Conservation (phyloP, 805 yeast species). For the Komagataella pseudopastoris region DNA sequence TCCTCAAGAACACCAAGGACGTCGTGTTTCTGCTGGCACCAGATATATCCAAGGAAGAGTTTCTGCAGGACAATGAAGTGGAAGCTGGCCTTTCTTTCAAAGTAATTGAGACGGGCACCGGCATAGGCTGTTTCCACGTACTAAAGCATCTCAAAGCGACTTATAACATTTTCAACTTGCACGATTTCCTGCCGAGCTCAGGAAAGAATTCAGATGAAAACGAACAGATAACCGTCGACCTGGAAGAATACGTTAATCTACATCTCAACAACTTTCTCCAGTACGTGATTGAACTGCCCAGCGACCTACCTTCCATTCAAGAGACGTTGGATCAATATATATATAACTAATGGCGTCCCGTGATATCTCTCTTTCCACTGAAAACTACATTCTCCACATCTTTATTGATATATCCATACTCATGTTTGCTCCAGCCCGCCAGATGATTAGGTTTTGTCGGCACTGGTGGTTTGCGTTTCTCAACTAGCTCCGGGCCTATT, state of each 20-base stretch:
- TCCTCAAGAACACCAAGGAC: constrained; percentile 9
- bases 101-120: constrained; percentile 31
- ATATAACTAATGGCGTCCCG: constrained; percentile 5
- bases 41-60: constrained; percentile 5
- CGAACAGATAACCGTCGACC: background rate
- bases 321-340: background rate
- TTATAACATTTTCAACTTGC: constrained; percentile 5
- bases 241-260: constrained; percentile 7
- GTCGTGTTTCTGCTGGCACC: constrained; percentile 16
- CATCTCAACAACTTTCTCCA: constrained; percentile 14
- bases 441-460: constrained; percentile 44
- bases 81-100: constrained; percentile 13
- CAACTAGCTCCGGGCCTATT: constrained; percentile 44
- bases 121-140: constrained; percentile 38
- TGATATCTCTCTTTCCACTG: constrained; percentile 36
- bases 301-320: background rate
- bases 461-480: constrained; percentile 30
- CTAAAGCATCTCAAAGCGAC: constrained; percentile 29
- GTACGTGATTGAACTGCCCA: constrained; percentile 8
- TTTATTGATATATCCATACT: constrained; percentile 48
- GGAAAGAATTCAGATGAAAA: background rate
- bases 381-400: constrained; percentile 38
- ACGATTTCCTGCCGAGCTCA: background rate
- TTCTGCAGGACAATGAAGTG: constrained; percentile 6
- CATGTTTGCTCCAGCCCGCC: constrained; percentile 38